Evolutionary conservation across 805 yeast genomes (phyloP), one percentile per base, ranked within the genome.

Genomic region (Pichia nakasei): DNA sequence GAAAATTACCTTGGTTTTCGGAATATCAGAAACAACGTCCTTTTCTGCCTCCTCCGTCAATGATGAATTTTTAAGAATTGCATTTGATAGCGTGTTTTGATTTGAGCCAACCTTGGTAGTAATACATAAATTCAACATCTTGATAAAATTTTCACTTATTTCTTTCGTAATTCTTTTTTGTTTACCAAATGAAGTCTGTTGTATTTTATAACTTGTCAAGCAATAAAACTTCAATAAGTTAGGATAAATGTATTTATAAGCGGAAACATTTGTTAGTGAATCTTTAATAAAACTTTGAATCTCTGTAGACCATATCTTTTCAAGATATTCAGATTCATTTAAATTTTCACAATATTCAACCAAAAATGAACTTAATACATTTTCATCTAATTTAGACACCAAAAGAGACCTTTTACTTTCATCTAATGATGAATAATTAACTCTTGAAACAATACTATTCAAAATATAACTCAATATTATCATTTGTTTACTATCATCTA

Each of bases 401-500:
- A 78, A 54, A 1, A 77, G 66, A 0, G 85, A 75, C 42, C 63
- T 65, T 9, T 59, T 58, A n/a, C 46, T 42, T 27, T 51, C 45
- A 1, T 55, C 61, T 15, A 57, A 42, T 18, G 58, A 46, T 2
- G 57, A 39, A 1, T 61, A 60, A 47, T 66, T 67, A 9, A 75
- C 66, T 46, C 82, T 64, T 9, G 77, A 65, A 20, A 61, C 56
- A 27, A 82, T 67, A 0, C 85, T 67, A 45, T 75, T 69, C 51
- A 85, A 67, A 5, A 88, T 64, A 52, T 75, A 72, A 0, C 94
- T 89, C 13, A 87, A 65, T 0, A 94, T 83, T 5, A 76, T 54
- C 45, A 79, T 84, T 0, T 95, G 84, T 50, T 85, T 76, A 8
- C 95, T 83, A 0, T 93, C 91, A 62, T 89, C 96, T 39, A 89